phyloP scores from a whole-genome alignment of 2,329 filamentous ascomycete species.

The Penicillium freii region DNA sequence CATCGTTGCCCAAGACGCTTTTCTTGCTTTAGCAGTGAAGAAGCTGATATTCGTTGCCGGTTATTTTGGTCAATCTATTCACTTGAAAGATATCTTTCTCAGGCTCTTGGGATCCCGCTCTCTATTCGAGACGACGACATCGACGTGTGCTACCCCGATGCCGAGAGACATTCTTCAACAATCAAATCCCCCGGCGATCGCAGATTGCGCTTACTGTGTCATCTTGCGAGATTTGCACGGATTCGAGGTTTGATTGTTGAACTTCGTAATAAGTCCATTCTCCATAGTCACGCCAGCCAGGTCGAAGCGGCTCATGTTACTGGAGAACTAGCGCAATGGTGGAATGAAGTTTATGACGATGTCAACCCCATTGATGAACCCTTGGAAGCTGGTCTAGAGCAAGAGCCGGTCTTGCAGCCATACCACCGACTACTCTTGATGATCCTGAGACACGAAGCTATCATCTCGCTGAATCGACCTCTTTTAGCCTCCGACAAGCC shows the following conservation, averaged over 20 bases:
- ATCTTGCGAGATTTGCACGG: conserved; percentile 49
- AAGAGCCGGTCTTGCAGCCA: conserved; percentile 23
- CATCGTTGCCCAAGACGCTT: conserved; percentile 58
- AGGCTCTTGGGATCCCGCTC: conserved; percentile 56
- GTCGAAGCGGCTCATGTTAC: conserved; percentile 48
- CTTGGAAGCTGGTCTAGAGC: not conserved
- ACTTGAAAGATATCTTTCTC: conserved; percentile 56
- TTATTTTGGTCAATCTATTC: conserved; percentile 60
- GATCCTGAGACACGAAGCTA: conserved; percentile 51
- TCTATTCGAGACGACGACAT: conserved; percentile 58
- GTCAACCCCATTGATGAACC: conserved; percentile 41
- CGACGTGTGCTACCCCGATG: conserved; percentile 56
- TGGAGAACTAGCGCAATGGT: conserved; percentile 53
- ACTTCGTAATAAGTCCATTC: conserved; percentile 53
- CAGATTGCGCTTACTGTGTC: conserved; percentile 40
- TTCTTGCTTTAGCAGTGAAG: conserved; percentile 49
- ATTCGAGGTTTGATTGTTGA: conserved; percentile 54
- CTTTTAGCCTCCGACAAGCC: conserved; percentile 48
- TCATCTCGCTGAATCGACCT: conserved; percentile 53
- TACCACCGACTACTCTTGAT: conserved; percentile 46
- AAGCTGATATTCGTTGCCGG: conserved; percentile 51
- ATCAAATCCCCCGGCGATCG: conserved; percentile 2
- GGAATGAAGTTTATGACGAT: conserved; percentile 54
- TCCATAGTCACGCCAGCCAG: conserved; percentile 45
- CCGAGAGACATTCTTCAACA: conserved; percentile 44